Evolutionary conservation across 1,284 basidiomycete species (phyloP).

Genomic region (Ceratobasidium sp.): DNA sequence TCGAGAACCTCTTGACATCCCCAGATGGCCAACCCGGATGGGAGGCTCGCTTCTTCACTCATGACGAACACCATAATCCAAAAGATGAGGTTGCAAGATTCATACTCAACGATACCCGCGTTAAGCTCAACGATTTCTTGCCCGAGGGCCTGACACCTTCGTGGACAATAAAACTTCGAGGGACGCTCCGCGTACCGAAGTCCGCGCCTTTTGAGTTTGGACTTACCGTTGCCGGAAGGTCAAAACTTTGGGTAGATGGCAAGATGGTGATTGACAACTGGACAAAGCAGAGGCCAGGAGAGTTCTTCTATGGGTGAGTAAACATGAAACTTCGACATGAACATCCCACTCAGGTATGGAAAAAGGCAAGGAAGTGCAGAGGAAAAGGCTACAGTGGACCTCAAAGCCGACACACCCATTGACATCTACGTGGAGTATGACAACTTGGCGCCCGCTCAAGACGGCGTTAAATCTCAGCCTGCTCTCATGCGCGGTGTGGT

Average conservation of each 20-base stretch:
- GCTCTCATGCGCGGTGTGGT: conserved; percentile 72
- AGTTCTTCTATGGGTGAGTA: conserved; percentile 69
- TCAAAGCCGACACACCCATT: conserved; percentile 57
- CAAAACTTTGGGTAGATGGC: conserved; percentile 69
- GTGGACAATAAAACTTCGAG: conserved; percentile 62
- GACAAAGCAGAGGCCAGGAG: conserved; percentile 69
- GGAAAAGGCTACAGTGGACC: conserved; percentile 60
- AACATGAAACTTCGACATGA: neutral
- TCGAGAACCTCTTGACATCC: conserved; percentile 63
- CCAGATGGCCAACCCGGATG: conserved; percentile 63
- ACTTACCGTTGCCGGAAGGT: conserved; percentile 48
- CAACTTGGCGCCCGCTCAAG: conserved; percentile 56
- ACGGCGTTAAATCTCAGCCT: conserved; percentile 56
- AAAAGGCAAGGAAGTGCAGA: conserved; percentile 66
- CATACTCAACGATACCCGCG: conserved; percentile 64
- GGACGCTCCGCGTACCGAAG: conserved; percentile 55
- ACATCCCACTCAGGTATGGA: neutral
- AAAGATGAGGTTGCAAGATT: conserved; percentile 56
- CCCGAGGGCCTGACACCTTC: conserved; percentile 58
- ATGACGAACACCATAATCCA: conserved; percentile 58
- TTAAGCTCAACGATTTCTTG: conserved; percentile 71
- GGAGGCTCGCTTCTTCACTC: conserved; percentile 66
- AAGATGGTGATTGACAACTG: conserved; percentile 71
- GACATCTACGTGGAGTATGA: conserved; percentile 68
- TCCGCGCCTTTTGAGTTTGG: conserved; percentile 52